A percentile compares a stretch with the other conserved stretches of the same genome.
Conservation (phyloP, 1,284 basidiomycete species). For the Salmacisia buchloeana region DNA sequence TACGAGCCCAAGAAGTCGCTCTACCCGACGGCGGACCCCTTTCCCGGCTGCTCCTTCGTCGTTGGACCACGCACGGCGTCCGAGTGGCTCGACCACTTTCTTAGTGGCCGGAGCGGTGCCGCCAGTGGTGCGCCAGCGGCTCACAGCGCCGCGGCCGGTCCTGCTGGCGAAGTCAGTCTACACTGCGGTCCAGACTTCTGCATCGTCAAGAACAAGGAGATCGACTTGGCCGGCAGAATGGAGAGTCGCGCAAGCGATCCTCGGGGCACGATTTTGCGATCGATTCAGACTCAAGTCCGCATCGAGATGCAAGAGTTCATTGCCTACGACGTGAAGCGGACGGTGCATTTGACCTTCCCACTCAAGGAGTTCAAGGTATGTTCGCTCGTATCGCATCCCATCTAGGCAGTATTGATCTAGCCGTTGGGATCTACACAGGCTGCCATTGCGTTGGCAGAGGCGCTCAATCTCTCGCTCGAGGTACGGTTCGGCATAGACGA, state of each 20-base stretch:
- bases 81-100: constrained; percentile 9
- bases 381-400: background rate
- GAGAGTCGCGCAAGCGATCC: background rate
- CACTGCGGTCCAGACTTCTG: background rate
- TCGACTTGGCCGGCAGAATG: background rate
- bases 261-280: background rate
- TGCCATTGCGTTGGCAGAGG: background rate
- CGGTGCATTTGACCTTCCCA: constrained; percentile 2
- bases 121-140: background rate
- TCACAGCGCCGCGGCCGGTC: background rate
- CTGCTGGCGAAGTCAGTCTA: background rate
- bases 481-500: background rate
- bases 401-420: background rate
- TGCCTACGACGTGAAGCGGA: background rate
- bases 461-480: background rate
- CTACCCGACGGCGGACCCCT: background rate
- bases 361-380: constrained; percentile 9
- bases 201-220: constrained; percentile 4
- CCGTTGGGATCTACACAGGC: no score
- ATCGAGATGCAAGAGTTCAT: background rate
- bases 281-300: constrained; percentile 6
- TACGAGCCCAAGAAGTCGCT: background rate
- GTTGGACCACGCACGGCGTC: background rate
- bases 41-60: background rate
- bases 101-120: background rate